phyloP scores from a whole-genome alignment of 2,329 filamentous ascomycete genomes.

The Phymatotrichopsis omnivora region DNA sequence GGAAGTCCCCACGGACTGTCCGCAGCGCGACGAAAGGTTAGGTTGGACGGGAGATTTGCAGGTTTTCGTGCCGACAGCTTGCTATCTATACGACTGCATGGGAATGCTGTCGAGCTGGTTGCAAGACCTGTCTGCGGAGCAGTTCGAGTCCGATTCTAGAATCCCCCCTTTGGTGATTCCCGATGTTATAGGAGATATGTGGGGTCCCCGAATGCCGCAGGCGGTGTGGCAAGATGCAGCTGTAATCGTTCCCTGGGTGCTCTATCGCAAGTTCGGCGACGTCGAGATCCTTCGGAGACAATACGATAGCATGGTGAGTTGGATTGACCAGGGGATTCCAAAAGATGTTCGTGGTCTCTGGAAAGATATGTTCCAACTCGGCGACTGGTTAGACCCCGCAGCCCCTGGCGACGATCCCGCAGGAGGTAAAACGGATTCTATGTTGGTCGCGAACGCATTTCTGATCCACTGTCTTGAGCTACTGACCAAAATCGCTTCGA shows the following conservation, averaged over 20 bases:
- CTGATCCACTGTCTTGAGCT: constrained; percentile 39
- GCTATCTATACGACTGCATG: constrained; percentile 45
- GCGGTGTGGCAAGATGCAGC: constrained; percentile 40
- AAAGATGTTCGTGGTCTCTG: constrained; percentile 37
- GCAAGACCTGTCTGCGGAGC: constrained; percentile 39
- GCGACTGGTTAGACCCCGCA: constrained; percentile 44
- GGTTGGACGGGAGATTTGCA: constrained; percentile 47
- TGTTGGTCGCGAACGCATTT: constrained; percentile 42
- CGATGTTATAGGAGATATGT: constrained; percentile 8
- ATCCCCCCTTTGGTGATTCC: constrained; percentile 33
- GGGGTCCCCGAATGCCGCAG: constrained; percentile 20
- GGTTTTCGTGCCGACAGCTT: constrained; percentile 43
- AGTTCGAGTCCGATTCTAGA: constrained; percentile 30
- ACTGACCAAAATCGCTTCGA: constrained; percentile 34
- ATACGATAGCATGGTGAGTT: constrained; percentile 37
- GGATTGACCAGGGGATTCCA: constrained; percentile 37
- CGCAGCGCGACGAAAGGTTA: constrained; percentile 46
- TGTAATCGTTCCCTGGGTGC: constrained; percentile 38
- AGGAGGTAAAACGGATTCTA: constrained; percentile 37
- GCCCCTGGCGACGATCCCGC: constrained; percentile 38
- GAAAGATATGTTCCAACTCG: constrained; percentile 37
- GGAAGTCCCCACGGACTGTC: constrained; percentile 48
- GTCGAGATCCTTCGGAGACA: constrained; percentile 35
- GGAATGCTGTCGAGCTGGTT: constrained; percentile 45
- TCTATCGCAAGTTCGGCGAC: constrained; percentile 38